These are phyloP conservation scores for Papilionanthe hybrid DNA, from an alignment of 116 monocot genomes.

Conservation along the genomic window DNA sequence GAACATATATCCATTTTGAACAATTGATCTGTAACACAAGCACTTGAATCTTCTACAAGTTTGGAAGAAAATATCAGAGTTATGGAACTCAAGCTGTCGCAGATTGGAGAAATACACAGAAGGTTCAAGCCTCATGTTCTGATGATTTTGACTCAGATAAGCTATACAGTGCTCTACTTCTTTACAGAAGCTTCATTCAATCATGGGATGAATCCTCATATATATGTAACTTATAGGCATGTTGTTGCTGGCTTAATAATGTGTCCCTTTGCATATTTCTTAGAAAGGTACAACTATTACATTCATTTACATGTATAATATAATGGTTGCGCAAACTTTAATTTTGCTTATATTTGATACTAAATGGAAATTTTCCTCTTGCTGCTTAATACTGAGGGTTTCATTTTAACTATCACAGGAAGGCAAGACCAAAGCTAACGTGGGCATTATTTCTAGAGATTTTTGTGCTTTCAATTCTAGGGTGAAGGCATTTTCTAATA, in stretches of 20 bases:
- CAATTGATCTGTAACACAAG: background rate
- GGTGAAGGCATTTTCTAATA: conserved; percentile 25
- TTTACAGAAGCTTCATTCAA: conserved; percentile 76
- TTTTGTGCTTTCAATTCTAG: conserved; percentile 69
- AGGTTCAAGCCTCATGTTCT: conserved; percentile 61
- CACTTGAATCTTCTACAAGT: background rate
- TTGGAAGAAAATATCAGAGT: background rate
- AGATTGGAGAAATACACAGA: conserved; percentile 1
- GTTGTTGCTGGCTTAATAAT: conserved; percentile 31
- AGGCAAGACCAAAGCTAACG: conserved; percentile 77
- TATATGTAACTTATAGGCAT: conserved; percentile 66
- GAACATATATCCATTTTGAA: background rate
- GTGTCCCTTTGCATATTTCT: conserved; percentile 67
- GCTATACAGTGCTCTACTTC: conserved; percentile 68
- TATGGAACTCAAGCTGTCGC: background rate
- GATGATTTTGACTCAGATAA: conserved; percentile 51
- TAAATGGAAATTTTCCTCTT: too few relatives aligned
- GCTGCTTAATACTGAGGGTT: too few relatives aligned
- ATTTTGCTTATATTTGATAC: background rate
- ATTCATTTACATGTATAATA: background rate
- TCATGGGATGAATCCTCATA: conserved; percentile 57
- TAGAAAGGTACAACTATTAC: conserved; percentile 44
- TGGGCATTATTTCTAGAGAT: conserved; percentile 77
- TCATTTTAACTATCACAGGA: conserved; percentile 30
- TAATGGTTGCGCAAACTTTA: background rate